Evolutionary conservation across 768 basidiomycete species (phyloP), one percentile per base, ranked within the genome.

Genomic region (Pleurotus citrinopileatus): DNA sequence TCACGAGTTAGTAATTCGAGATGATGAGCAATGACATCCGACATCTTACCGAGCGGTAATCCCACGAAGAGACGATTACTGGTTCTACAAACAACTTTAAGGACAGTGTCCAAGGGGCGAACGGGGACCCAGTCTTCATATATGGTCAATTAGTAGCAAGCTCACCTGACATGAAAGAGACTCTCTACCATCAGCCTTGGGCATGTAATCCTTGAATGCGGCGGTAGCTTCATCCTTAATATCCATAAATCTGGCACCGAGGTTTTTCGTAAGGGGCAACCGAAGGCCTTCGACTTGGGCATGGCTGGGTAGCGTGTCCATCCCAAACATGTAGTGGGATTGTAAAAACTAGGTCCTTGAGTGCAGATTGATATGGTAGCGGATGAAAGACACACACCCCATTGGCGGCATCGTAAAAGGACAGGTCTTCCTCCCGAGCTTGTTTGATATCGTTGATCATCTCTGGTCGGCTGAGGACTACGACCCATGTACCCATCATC

Each of bases 391-490:
- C 20, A 46, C 27, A 13, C 15, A 58, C 54, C 17, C 51, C 54
- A 15, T 55, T 22, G 17, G 42, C n/a, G 9, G 54, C 54, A 22
- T 44, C 43, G 13, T 1, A 32, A 32, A 66, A 59, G 19, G 65
- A 66, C 15, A 72, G 43, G 4, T 65, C 53, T 9, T 70, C 65
- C 29, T 66, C 67, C 8, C 59, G 48, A 9, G 71, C 69, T 50
- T 62, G 66, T 9, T 69, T 63, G 36, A 75, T 56, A 23, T 74
- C 71, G 12, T 72, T 67, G 6, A 71, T 57, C 53, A 67, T 58
- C 23, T 67, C 46, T 3, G 58, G 56, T n/a, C 67, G 67, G 32
- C 63, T 66, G 29, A 69, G 59, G 1, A 72, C 56, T 4, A 73
- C 60, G 2, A 63, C 53, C 73, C 72, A 74, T 42, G 58, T 56